These are phyloP conservation scores for Pterocarpus santalinus DNA, from an alignment of 306 rosid genomes.

Conservation along the genomic window DNA sequence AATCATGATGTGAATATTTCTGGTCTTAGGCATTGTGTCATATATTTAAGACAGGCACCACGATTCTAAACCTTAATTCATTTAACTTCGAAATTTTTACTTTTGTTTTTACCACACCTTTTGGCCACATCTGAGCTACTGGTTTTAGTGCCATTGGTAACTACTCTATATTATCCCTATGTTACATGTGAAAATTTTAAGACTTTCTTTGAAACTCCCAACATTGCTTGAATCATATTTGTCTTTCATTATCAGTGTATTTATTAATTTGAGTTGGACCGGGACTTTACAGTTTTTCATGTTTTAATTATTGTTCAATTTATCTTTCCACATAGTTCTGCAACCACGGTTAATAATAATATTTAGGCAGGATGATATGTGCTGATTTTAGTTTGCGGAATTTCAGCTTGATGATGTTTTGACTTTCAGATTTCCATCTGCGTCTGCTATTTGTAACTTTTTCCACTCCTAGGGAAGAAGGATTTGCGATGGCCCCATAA, in stretches of 20 bases:
- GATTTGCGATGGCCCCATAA: no score
- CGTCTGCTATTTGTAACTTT: no score
- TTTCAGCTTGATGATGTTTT: constrained; percentile 7
- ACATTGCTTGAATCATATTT: not conserved
- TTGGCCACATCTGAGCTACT: not conserved
- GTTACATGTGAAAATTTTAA: not conserved
- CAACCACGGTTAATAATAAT: not conserved
- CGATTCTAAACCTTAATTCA: not conserved
- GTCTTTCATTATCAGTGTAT: not conserved
- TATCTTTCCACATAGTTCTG: constrained; percentile 3
- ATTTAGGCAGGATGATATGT: constrained; percentile 39
- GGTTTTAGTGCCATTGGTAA: constrained; percentile 9
- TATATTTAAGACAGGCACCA: not conserved
- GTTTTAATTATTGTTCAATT: constrained; percentile 3
- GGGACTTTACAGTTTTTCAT: not conserved
- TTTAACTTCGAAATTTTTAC: not conserved
- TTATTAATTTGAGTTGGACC: not conserved
- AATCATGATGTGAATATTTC: constrained; percentile 21
- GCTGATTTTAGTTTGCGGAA: constrained; percentile 44
- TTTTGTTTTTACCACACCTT: not conserved
- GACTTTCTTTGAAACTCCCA: not conserved
- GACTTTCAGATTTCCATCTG: constrained; percentile 31
- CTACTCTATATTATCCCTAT: not conserved
- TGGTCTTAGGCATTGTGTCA: constrained; percentile 26
- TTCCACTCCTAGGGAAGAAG: no score